Conservation (phyloP, 208 protist species). For the Acanthamoeba castellanii region DNA sequence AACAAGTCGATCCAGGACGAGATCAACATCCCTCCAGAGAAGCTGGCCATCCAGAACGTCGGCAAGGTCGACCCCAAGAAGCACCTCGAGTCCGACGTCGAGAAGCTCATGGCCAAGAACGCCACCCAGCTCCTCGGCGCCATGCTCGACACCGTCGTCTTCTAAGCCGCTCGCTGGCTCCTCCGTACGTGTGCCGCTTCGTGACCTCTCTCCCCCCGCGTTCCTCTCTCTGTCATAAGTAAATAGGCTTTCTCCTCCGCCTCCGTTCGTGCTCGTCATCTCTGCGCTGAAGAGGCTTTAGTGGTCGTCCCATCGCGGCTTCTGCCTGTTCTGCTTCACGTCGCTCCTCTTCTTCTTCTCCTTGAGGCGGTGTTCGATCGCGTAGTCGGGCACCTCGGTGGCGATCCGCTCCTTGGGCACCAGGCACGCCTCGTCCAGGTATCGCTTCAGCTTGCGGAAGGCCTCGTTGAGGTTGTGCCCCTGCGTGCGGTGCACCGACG, state of each 20-base stretch:
- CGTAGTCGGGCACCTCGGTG: slow-evolving; percentile 75
- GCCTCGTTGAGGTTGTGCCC: slow-evolving; percentile 80
- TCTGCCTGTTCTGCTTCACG: slow-evolving; percentile 64
- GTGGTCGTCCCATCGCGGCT: slow-evolving; percentile 45
- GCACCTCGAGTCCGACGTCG: slow-evolving; percentile 91
- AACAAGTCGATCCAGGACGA: slow-evolving; percentile 93
- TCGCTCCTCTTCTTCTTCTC: slow-evolving; percentile 76
- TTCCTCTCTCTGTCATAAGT: background rate
- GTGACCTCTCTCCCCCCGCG: background rate
- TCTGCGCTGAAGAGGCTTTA: background rate
- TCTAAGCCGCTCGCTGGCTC: slow-evolving; percentile 84
- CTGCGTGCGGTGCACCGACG: slow-evolving; percentile 76
- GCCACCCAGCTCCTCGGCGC: slow-evolving; percentile 93
- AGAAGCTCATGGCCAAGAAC: slow-evolving; percentile 94
- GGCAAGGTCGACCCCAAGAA: slow-evolving; percentile 95
- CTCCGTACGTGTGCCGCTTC: background rate
- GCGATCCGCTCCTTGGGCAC: slow-evolving; percentile 60
- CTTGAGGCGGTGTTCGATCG: slow-evolving; percentile 71
- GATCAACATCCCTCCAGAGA: slow-evolving; percentile 88
- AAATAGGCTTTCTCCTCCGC: slow-evolving; percentile 20
- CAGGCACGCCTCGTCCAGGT: slow-evolving; percentile 75
- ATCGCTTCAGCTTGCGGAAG: slow-evolving; percentile 78
- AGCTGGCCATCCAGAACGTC: slow-evolving; percentile 90
- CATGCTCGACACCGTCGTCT: slow-evolving; percentile 95
- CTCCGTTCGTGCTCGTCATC: background rate